Conservation (phyloP, 352 stramenopile genomes). For the Phytophthora ramorum region DNA sequence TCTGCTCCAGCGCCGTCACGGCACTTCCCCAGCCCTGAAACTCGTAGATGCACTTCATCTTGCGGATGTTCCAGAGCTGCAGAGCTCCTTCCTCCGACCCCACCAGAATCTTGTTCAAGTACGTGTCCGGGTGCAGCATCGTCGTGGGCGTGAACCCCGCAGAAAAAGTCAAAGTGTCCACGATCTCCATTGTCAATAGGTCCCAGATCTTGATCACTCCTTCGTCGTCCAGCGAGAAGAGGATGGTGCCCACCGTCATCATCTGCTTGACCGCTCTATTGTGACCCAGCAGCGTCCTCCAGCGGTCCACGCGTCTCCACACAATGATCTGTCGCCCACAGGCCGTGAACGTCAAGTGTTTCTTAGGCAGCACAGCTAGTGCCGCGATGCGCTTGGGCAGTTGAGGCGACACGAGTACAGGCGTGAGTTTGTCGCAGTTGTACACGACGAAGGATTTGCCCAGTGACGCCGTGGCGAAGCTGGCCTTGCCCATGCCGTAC, state of each 20-base stretch:
- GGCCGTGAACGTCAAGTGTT: constrained; percentile 82
- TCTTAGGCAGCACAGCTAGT: constrained; percentile 65
- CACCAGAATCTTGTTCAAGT: constrained; percentile 95
- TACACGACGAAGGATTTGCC: constrained; percentile 93
- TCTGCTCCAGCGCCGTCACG: constrained; percentile 85
- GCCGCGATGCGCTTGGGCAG: constrained; percentile 80
- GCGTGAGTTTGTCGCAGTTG: constrained; percentile 90
- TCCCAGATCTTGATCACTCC: constrained; percentile 67
- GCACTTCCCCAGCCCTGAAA: constrained; percentile 79
- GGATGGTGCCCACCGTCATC: constrained; percentile 57
- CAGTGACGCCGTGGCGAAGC: constrained; percentile 89
- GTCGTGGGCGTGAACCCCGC: constrained; percentile 68
- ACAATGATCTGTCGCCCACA: constrained; percentile 75
- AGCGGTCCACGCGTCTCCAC: constrained; percentile 71
- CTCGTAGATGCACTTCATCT: constrained; percentile 89
- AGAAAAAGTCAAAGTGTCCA: constrained; percentile 67
- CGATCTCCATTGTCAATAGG: constrained; percentile 62
- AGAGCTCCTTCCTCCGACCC: constrained; percentile 83
- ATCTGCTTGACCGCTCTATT: constrained; percentile 58
- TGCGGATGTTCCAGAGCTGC: constrained; percentile 93
- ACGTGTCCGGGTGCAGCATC: constrained; percentile 92
- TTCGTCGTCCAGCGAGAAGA: constrained; percentile 80
- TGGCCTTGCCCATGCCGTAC: constrained; percentile 89
- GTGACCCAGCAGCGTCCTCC: constrained; percentile 68
- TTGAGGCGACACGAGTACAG: constrained; percentile 84